A percentile compares a stretch with the other conserved stretches of the same genome.
phyloP scores from a whole-genome alignment of 2,329 filamentous ascomycete species.

The Madurella mycetomatis region DNA sequence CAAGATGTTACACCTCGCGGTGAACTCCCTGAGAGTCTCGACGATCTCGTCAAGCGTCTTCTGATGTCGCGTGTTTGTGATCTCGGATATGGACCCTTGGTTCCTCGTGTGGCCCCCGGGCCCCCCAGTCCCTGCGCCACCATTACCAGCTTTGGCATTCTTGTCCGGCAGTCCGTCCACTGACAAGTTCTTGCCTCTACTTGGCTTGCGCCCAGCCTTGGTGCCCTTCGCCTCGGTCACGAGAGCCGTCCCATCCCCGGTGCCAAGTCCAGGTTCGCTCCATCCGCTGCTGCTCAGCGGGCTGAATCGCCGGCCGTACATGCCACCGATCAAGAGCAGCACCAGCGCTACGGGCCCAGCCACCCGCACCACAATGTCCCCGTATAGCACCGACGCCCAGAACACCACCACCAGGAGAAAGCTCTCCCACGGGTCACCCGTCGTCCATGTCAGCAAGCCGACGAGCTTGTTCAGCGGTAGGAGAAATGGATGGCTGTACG shows the following conservation, averaged over 20 bases:
- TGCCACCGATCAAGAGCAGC: conserved; percentile 73
- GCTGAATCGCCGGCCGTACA: conserved; percentile 88
- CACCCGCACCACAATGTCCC: conserved; percentile 73
- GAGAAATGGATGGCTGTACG: conserved; percentile 93
- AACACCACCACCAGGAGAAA: conserved; percentile 82
- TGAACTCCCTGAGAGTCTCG: conserved; percentile 86
- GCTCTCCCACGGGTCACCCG: conserved; percentile 92
- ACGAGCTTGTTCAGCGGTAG: conserved; percentile 80
- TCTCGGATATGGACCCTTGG: conserved; percentile 49
- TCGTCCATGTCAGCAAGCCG: conserved; percentile 90
- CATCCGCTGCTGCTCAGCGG: conserved; percentile 82
- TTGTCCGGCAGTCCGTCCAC: conserved; percentile 27
- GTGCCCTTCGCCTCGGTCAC: conserved; percentile 22
- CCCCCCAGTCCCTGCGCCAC: conserved; percentile 13
- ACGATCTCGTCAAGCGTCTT: conserved; percentile 98
- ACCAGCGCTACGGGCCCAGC: conserved; percentile 82
- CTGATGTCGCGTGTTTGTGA: conserved; percentile 68
- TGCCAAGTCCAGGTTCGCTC: conserved; percentile 44
- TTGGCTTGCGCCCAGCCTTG: conserved; percentile 7
- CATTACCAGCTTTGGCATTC: conserved; percentile 30
- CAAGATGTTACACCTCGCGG: conserved; percentile 84
- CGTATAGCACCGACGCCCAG: conserved; percentile 83
- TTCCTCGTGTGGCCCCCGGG: conserved; percentile 34
- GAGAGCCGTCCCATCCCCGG: conserved; percentile 29
- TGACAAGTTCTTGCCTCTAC: conserved; percentile 28